phyloP scores from a whole-genome alignment of 1,284 basidiomycete genomes.

The Volvariella surrecta region DNA sequence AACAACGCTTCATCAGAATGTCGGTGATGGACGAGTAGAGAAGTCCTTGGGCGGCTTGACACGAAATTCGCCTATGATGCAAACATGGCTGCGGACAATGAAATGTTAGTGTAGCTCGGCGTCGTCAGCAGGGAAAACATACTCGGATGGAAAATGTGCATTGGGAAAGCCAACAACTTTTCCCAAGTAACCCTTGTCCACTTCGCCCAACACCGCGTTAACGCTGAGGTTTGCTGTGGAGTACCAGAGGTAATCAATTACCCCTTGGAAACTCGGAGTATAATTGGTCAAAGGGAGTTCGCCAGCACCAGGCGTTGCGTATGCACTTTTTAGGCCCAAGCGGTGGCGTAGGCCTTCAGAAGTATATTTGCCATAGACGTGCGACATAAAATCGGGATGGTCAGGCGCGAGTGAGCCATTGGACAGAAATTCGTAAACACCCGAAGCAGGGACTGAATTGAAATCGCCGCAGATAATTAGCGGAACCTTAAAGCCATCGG shows the following conservation, averaged over 20 bases:
- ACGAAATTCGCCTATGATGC: slow-evolving; percentile 63
- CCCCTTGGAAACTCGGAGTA: slow-evolving; percentile 78
- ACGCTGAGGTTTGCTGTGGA: slow-evolving; percentile 73
- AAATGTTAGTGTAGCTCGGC: slow-evolving; percentile 1
- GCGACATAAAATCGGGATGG: slow-evolving; percentile 91
- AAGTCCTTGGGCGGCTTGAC: slow-evolving; percentile 51
- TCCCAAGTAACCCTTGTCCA: slow-evolving; percentile 81
- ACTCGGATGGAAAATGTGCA: slow-evolving; percentile 94
- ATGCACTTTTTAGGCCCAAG: slow-evolving; percentile 80
- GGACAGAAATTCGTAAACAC: slow-evolving; percentile 89
- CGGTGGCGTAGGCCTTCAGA: slow-evolving; percentile 81
- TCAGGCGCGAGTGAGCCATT: slow-evolving; percentile 63
- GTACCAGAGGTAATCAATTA: slow-evolving; percentile 95
- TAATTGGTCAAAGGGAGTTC: slow-evolving; percentile 87
- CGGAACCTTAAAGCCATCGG: slow-evolving; percentile 85
- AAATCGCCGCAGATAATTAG: slow-evolving; percentile 91
- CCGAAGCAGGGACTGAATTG: slow-evolving; percentile 84
- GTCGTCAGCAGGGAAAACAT: slow-evolving; percentile 27
- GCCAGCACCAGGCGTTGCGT: slow-evolving; percentile 39
- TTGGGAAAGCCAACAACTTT: slow-evolving; percentile 97
- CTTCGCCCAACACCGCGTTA: slow-evolving; percentile 82
- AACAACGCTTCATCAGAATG: slow-evolving; percentile 14
- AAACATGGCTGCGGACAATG: slow-evolving; percentile 48
- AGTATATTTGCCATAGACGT: slow-evolving; percentile 90
- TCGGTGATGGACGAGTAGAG: slow-evolving; percentile 19